phyloP scores from a whole-genome alignment of 345 rosid species.

The Sonneratia alba region DNA sequence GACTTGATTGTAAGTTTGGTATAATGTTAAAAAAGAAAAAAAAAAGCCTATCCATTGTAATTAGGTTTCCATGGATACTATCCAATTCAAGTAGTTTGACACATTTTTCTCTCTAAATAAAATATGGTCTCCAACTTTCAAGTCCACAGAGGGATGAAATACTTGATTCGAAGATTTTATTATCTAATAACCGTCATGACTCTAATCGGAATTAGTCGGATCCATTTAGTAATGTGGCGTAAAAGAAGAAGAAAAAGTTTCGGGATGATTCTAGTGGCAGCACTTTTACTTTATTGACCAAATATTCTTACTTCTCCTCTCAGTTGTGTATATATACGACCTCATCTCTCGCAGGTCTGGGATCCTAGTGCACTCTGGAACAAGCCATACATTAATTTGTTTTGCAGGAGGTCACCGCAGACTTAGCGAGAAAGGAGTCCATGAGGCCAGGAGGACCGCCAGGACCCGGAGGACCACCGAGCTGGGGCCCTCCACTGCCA shows the following conservation, averaged over 20 bases:
- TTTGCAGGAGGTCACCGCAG: neutral
- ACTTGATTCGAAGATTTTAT: too few relatives aligned
- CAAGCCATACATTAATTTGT: neutral
- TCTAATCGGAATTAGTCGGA: too few relatives aligned
- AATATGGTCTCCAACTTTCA: too few relatives aligned
- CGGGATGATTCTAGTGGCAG: neutral
- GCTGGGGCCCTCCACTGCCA: constrained; percentile 3
- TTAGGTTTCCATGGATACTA: too few relatives aligned
- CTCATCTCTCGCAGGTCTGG: neutral
- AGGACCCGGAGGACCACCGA: constrained; percentile 8
- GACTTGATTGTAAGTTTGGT: neutral
- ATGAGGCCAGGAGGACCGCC: constrained; percentile 8
- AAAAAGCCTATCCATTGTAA: too few relatives aligned
- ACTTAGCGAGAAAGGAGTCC: neutral
- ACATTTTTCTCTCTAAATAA: too few relatives aligned
- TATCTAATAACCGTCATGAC: too few relatives aligned
- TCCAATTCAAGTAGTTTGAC: too few relatives aligned
- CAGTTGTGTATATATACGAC: neutral
- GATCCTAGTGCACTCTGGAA: neutral
- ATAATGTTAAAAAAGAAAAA: too few relatives aligned
- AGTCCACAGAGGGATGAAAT: too few relatives aligned
- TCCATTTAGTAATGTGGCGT: too few relatives aligned
- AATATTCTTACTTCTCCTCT: neutral
- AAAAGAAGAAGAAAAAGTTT: too few relatives aligned
- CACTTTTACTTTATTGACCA: neutral